These are phyloP conservation scores for Globisporangium sylvaticum DNA, from an alignment of 352 stramenopile species.

Conservation along the genomic window DNA sequence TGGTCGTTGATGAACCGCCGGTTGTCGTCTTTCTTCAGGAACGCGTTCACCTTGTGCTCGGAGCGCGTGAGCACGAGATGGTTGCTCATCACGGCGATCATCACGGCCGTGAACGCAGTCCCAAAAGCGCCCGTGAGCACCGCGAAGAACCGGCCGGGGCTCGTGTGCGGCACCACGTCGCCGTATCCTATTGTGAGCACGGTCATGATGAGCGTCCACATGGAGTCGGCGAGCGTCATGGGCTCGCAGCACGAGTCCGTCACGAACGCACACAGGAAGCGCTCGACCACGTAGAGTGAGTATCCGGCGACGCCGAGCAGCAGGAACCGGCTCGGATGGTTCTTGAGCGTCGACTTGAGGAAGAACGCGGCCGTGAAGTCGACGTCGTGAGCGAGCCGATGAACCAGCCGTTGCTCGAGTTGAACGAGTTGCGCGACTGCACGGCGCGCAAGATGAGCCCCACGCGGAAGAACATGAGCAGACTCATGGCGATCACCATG, in stretches of 20 bases:
- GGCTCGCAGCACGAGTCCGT: conserved; percentile 49
- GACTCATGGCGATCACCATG: conserved; percentile 46
- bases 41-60: conserved; percentile 78
- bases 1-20: conserved; percentile 52
- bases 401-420: conserved; percentile 80
- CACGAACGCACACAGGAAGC: conserved; percentile 66
- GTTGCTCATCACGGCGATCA: conserved; percentile 73
- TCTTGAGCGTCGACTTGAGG: conserved; percentile 74
- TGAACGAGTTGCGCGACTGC: conserved; percentile 68
- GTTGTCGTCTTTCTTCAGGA: conserved; percentile 74
- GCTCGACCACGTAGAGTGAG: conserved; percentile 62
- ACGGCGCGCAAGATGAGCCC: conserved; percentile 52
- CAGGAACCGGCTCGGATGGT: conserved; percentile 51
- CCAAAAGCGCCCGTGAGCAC: conserved; percentile 49
- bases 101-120: conserved; percentile 58
- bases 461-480: conserved; percentile 61
- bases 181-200: conserved; percentile 74
- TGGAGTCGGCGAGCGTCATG: conserved; percentile 42
- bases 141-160: conserved; percentile 40
- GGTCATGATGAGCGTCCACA: conserved; percentile 70
- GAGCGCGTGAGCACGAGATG: conserved; percentile 71
- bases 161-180: conserved; percentile 56
- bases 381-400: conserved; percentile 71
- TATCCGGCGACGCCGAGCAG: conserved; percentile 46
- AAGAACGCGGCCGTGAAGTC: conserved; percentile 72